Evolutionary conservation across 2,329 filamentous ascomycete genomes (phyloP), one percentile per base, ranked within the genome.

Genomic region (Alternaria incomplexa): DNA sequence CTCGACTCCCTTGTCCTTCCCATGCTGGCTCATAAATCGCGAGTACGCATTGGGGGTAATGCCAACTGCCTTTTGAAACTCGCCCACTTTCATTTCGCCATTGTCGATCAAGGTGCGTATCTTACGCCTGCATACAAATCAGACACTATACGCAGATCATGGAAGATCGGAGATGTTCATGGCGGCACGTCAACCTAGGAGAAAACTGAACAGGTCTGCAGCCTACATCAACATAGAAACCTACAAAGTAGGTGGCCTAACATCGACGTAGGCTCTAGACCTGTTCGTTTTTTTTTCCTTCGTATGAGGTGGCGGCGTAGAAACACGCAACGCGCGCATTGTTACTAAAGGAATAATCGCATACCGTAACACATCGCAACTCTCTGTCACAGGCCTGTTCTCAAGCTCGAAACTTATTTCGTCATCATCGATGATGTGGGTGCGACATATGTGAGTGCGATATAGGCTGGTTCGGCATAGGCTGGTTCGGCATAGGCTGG

Each of bases 1-100:
- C 6, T 65, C 64, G 3, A 58, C 6, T 46, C 81, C 80, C 43
- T 77, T 78, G 62, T 78, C 73, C 5, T 77, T 72, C 6, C 84
- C 83, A 23, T 74, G 81, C 70, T 82, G 81, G n/a, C 79, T 77
- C 82, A 88, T 84, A 73, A 88, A 89, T 6, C 63, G 67, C n/a
- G 66, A 65, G 64, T 83, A 83, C 8, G 77, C 74, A 22, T 68
- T 75, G n/a, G 66, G 68, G 13, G 65, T 79, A 11, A 80, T 77
- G n/a, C 73, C 70, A 45, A 84, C 78, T 2, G 73, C 72, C 5
- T 78, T 66, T 44, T 81, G 80, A 65, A 85, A 85, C 40, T 83
- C 77, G 20, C 74, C 78, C 5, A 81, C 77, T 60, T 81, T 83
- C 81, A 84, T 83, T 56, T 81, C 81, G 23, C 81, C 79, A 3